phyloP scores from a whole-genome alignment of 1,284 basidiomycete species.

The Melanopsichium pennsylvanicum region DNA sequence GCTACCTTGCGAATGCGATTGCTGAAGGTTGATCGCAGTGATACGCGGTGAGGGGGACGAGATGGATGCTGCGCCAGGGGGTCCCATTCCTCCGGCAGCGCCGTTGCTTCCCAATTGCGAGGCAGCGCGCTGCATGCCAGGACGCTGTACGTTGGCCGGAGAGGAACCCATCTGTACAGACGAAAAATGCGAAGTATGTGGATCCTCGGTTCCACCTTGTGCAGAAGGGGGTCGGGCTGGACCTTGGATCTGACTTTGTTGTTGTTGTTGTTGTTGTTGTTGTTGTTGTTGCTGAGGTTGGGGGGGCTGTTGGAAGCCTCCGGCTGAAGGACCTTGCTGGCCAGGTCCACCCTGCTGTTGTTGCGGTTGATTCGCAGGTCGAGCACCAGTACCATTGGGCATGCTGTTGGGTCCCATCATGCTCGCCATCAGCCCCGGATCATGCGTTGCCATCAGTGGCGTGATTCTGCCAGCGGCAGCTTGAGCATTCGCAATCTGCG shows the following conservation, averaged over 20 bases:
- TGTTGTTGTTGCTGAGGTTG: constrained; percentile 31
- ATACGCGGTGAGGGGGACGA: constrained; percentile 47
- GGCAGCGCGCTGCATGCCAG: constrained; percentile 35
- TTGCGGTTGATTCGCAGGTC: constrained; percentile 31
- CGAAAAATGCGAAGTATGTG: constrained; percentile 29
- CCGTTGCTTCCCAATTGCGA: constrained; percentile 28
- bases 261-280: constrained; percentile 35
- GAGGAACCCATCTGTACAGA: constrained; percentile 42
- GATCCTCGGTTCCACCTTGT: constrained; percentile 31
- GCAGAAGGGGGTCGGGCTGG: constrained; percentile 29
- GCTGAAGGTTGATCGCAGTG: constrained; percentile 19
- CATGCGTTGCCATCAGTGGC: constrained; percentile 56
- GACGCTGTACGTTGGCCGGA: constrained; percentile 44
- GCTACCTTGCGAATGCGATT: constrained; percentile 20
- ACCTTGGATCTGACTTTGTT: constrained; percentile 21
- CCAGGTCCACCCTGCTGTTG: too few relatives aligned
- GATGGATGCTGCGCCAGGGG: constrained; percentile 41
- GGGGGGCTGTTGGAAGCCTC: constrained; percentile 11
- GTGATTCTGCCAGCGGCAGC: constrained; percentile 45
- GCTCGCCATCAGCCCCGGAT: constrained; percentile 55
- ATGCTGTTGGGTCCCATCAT: constrained; percentile 50
- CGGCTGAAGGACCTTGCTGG: too few relatives aligned
- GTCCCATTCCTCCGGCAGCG: constrained; percentile 55
- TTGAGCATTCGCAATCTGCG: constrained; percentile 46
- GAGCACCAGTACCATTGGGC: constrained; percentile 31